Evolutionary conservation across 2,329 filamentous ascomycete genomes (phyloP).

Genomic region (Cladobotryum protrusum): DNA sequence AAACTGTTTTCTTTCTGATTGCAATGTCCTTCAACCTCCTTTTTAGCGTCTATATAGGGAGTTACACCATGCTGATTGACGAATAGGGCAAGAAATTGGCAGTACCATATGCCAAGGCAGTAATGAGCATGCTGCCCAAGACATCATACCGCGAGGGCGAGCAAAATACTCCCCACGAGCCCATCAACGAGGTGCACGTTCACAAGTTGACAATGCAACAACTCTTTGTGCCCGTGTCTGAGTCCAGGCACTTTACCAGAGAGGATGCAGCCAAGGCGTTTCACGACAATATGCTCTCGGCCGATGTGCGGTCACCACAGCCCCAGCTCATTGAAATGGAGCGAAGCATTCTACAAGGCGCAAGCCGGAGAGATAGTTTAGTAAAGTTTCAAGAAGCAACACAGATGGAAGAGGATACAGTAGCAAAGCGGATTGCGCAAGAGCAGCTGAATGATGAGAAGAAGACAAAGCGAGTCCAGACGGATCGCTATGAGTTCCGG

Average conservation of each 20-base stretch:
- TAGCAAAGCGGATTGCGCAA: constrained; percentile 28
- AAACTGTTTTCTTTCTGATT: constrained; percentile 37
- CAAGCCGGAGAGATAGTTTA: constrained; percentile 30
- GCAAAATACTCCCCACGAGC: constrained; percentile 47
- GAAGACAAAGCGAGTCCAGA: constrained; percentile 39
- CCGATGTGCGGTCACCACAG: constrained; percentile 56
- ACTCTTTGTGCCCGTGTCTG: constrained; percentile 58
- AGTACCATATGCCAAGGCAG: constrained; percentile 66
- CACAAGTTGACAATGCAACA: constrained; percentile 57
- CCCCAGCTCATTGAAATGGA: constrained; percentile 55
- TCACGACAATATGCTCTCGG: constrained; percentile 51
- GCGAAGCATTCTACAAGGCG: constrained; percentile 36
- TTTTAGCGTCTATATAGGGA: background rate
- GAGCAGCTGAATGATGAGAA: constrained; percentile 32
- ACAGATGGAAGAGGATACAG: constrained; percentile 36
- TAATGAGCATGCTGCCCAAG: constrained; percentile 73
- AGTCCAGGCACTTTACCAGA: constrained; percentile 58
- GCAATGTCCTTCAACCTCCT: constrained; percentile 1
- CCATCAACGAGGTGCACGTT: constrained; percentile 60
- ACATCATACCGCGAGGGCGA: constrained; percentile 50
- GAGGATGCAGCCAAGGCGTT: constrained; percentile 61
- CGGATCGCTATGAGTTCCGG: constrained; percentile 56
- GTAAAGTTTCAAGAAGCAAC: constrained; percentile 36
- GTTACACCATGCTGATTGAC: constrained; percentile 18
- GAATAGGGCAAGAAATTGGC: constrained; percentile 69